Percentiles rank a stretch among this genome's conserved stretches.
phyloP scores from a whole-genome alignment of 441 rosid genomes.

The Capsella rubella region DNA sequence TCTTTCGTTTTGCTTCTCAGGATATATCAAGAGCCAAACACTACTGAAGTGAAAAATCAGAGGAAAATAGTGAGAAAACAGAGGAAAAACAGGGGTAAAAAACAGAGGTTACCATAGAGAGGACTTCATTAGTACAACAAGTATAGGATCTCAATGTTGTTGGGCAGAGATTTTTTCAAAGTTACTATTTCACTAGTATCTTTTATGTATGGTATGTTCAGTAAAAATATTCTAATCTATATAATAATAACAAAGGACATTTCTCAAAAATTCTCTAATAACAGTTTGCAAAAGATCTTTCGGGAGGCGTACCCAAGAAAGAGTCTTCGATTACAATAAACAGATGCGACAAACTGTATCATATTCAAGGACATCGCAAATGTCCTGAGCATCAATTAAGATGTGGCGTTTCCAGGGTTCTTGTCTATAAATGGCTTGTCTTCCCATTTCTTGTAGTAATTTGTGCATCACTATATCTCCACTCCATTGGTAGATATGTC shows the following conservation, averaged over 20 bases:
- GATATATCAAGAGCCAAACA: neutral
- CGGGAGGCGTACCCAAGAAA: too few species aligned
- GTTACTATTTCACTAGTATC: too few species aligned
- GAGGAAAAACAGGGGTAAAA: neutral
- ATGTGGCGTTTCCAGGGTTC: conserved; percentile 4
- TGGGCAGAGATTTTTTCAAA: neutral
- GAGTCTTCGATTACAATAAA: neutral
- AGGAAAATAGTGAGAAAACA: neutral
- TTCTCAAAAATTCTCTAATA: too few species aligned
- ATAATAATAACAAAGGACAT: too few species aligned
- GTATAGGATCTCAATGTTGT: neutral
- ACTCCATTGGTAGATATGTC: neutral
- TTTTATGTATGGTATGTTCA: too few species aligned
- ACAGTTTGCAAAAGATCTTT: too few species aligned
- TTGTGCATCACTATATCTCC: conserved; percentile 18
- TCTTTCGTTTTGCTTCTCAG: neutral
- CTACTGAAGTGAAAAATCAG: neutral
- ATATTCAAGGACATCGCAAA: conserved; percentile 5
- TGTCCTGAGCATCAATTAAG: conserved; percentile 1
- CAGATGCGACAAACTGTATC: neutral
- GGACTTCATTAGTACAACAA: neutral
- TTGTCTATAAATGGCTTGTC: conserved; percentile 11
- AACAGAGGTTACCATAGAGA: neutral
- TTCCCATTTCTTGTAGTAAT: conserved; percentile 1
- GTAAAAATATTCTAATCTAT: too few species aligned